Conservation (phyloP, 306 rosid genomes). For the Abrus pulchellus region DNA sequence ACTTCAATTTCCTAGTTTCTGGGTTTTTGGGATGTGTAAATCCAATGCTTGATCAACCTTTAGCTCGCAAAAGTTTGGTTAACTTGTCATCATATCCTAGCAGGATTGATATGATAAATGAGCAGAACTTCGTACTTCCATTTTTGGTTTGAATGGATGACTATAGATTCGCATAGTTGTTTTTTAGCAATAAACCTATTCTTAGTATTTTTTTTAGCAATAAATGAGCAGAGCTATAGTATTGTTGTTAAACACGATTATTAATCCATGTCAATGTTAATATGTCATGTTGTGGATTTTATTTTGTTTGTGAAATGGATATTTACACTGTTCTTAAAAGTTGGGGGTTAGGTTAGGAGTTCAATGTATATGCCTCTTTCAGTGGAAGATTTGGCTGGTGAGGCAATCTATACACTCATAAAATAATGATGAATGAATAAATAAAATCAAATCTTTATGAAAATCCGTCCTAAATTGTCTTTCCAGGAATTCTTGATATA, state of each 20-base stretch:
- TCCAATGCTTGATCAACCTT: conserved; percentile 27
- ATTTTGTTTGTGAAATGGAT: not conserved
- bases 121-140: conserved; percentile 32
- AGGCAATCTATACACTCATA: conserved; percentile 16
- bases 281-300: not conserved
- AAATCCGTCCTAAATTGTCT: conserved; percentile 26
- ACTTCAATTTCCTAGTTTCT: conserved; percentile 6
- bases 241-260: not conserved
- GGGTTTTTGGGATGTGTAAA: conserved; percentile 10
- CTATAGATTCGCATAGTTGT: conserved; percentile 1
- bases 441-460: not conserved
- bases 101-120: conserved; percentile 7
- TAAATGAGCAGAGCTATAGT: not conserved
- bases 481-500: conserved; percentile 26
- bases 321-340: conserved; percentile 8
- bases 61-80: not conserved
- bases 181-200: no score
- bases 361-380: not conserved
- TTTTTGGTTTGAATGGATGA: conserved; percentile 20
- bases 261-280: not conserved
- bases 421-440: not conserved
- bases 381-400: conserved; percentile 26
- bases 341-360: not conserved
- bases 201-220: no score
- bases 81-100: no score